phyloP scores from a whole-genome alignment of 306 rosid genomes.

The Medicago ruthenica region DNA sequence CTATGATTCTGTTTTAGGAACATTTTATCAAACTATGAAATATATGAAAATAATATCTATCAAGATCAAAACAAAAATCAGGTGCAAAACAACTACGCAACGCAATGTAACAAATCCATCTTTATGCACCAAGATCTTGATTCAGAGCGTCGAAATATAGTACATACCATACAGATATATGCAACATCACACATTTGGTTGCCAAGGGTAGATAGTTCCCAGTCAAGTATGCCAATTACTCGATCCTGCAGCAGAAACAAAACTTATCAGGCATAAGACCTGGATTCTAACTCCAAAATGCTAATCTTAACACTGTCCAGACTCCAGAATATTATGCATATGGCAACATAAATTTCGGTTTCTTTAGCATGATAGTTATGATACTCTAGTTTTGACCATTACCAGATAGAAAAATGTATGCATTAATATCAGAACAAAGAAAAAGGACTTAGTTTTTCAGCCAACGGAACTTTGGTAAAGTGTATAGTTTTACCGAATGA shows the following conservation, averaged over 20 bases:
- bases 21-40: constrained; percentile 14
- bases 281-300: constrained; percentile 28
- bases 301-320: constrained; percentile 24
- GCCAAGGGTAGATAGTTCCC: constrained; percentile 97
- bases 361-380: constrained; percentile 18
- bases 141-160: constrained; percentile 15
- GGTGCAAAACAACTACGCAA: constrained; percentile 18
- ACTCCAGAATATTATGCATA: constrained; percentile 37
- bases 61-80: constrained; percentile 25
- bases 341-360: constrained; percentile 34
- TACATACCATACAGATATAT: constrained; percentile 75
- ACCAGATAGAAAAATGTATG: constrained; percentile 7
- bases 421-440: constrained; percentile 24
- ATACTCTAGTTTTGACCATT: constrained; percentile 35
- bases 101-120: constrained; percentile 14
- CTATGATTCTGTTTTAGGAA: not conserved
- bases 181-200: constrained; percentile 99
- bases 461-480: constrained; percentile 34
- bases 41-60: constrained; percentile 31
- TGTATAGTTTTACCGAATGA: constrained; percentile 8
- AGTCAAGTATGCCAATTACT: constrained; percentile 92
- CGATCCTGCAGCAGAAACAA: constrained; percentile 75
- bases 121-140: constrained; percentile 16
- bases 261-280: constrained; percentile 40
- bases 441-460: constrained; percentile 8